phyloP scores from a whole-genome alignment of 495 filamentous ascomycete species.

The Aspergillus taichungensis region DNA sequence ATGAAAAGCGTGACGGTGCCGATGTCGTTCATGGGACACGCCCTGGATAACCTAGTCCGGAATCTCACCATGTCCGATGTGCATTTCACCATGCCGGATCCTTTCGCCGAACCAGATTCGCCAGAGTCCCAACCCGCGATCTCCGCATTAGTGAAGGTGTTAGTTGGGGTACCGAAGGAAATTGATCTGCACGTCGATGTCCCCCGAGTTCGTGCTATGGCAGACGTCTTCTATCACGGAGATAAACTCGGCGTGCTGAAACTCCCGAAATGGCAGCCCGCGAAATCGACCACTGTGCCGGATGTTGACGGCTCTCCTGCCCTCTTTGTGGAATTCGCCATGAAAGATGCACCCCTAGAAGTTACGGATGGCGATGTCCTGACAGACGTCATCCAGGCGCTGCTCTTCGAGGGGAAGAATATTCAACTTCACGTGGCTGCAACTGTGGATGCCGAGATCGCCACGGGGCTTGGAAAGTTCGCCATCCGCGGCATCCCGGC shows the following conservation, averaged over 20 bases:
- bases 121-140: slow-evolving; percentile 67
- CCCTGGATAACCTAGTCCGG: slow-evolving; percentile 70
- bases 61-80: slow-evolving; percentile 80
- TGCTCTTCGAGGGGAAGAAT: slow-evolving; percentile 60
- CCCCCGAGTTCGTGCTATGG: slow-evolving; percentile 59
- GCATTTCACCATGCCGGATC: slow-evolving; percentile 72
- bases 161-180: slow-evolving; percentile 68
- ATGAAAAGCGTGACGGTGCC: slow-evolving; percentile 76
- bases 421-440: slow-evolving; percentile 65
- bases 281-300: slow-evolving; percentile 65
- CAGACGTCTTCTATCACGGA: slow-evolving; percentile 68
- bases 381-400: slow-evolving; percentile 59
- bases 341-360: slow-evolving; percentile 69
- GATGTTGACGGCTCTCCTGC: slow-evolving; percentile 44
- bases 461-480: slow-evolving; percentile 71
- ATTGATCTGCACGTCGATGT: slow-evolving; percentile 79
- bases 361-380: slow-evolving; percentile 72
- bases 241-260: slow-evolving; percentile 70
- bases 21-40: slow-evolving; percentile 70
- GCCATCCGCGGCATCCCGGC: slow-evolving; percentile 74
- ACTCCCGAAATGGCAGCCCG: slow-evolving; percentile 71
- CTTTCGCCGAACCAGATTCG: slow-evolving; percentile 64
- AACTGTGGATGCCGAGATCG: slow-evolving; percentile 72
- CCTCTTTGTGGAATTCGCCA: slow-evolving; percentile 61
- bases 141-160: slow-evolving; percentile 70